Evolutionary conservation across 345 rosid species (phyloP).

Genomic region (Brassica napus): DNA sequence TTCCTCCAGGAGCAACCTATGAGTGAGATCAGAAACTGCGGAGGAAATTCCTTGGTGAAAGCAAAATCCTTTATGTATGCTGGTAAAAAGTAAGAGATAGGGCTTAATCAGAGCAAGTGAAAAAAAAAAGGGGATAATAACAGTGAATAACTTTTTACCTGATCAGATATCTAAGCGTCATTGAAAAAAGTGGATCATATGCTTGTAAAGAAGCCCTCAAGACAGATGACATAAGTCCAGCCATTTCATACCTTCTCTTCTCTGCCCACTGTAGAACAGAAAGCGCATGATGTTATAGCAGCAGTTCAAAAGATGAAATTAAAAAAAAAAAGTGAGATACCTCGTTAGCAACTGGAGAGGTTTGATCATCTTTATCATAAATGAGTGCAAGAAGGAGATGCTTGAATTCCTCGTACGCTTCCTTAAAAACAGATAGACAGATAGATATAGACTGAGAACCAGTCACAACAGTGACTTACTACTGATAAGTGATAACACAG

Average conservation of each 20-base stretch:
- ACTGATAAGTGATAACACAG: neutral
- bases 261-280: conserved; percentile 79
- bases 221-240: conserved; percentile 84
- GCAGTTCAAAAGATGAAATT: neutral
- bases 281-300: conserved; percentile 24
- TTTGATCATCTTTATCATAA: conserved; percentile 73
- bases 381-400: conserved; percentile 90
- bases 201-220: conserved; percentile 85
- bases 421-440: conserved; percentile 50
- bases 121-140: neutral
- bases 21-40: conserved; percentile 83
- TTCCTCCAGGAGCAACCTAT: conserved; percentile 84
- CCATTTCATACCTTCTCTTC: conserved; percentile 84
- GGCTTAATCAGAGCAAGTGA: conserved; percentile 12
- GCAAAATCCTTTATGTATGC: conserved; percentile 89
- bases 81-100: conserved; percentile 40
- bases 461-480: neutral
- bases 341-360: conserved; percentile 90
- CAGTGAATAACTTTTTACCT: conserved; percentile 46
- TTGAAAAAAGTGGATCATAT: conserved; percentile 78
- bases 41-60: conserved; percentile 72
- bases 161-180: conserved; percentile 85
- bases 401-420: conserved; percentile 98
- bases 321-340: conserved; percentile 39
- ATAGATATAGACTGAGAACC: neutral